Evolutionary conservation across 164 flowering plant genomes (phyloP).

Genomic region (Piper longum): DNA sequence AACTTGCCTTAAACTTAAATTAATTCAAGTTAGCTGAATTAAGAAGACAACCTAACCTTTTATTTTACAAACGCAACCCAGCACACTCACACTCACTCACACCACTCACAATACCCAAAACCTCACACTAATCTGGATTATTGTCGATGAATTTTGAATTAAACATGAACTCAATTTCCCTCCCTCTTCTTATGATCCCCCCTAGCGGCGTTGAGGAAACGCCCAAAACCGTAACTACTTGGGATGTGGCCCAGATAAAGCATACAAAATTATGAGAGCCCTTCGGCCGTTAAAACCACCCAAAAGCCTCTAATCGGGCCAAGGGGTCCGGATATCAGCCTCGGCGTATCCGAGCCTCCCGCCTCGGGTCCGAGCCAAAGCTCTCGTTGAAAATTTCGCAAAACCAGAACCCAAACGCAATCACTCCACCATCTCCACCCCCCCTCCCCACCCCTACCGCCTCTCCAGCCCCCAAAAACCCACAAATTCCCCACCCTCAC

Average conservation of each 20-base stretch:
- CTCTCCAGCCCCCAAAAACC: not conserved
- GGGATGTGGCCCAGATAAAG: not conserved
- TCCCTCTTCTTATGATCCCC: no score
- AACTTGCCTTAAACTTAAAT: no score
- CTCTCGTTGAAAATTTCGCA: slow-evolving; percentile 1
- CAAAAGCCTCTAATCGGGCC: not conserved
- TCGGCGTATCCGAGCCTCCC: not conserved
- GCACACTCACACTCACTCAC: no score
- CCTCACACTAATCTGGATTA: no score
- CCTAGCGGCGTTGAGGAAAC: not conserved
- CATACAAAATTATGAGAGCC: not conserved
- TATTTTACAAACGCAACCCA: no score
- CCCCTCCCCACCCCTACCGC: not conserved
- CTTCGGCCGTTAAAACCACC: not conserved
- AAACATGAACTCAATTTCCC: no score
- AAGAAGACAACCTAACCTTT: no score
- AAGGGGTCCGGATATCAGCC: not conserved
- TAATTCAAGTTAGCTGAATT: no score
- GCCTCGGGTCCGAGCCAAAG: not conserved
- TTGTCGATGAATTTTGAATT: no score
- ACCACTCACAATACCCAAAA: no score
- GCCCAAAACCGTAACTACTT: not conserved
- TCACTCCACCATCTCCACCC: not conserved
- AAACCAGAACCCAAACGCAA: not conserved
- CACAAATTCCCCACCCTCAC: not conserved